Evolutionary conservation across 441 rosid species (phyloP).

Genomic region (Euphorbia corollata): DNA sequence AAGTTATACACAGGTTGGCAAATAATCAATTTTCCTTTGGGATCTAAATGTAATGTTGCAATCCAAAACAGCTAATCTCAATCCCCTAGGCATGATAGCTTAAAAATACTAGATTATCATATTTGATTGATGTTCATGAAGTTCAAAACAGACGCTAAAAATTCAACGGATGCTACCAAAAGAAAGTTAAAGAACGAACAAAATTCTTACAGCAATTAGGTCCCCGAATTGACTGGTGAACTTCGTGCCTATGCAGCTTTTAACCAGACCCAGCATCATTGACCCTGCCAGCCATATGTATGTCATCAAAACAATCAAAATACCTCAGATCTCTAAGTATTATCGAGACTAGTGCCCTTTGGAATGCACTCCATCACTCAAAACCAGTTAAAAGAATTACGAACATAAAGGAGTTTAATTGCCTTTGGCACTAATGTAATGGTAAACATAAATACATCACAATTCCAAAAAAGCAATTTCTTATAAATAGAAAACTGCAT

Average conservation of each 20-base stretch:
- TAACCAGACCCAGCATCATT: constrained; percentile 61
- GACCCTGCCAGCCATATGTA: constrained; percentile 44
- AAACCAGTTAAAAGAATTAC: background rate
- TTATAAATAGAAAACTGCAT: background rate
- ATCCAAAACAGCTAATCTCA: background rate
- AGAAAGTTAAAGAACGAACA: background rate
- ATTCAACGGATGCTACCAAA: background rate
- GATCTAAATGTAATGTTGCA: background rate
- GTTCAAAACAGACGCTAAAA: background rate
- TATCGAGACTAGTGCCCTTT: background rate
- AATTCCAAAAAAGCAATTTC: background rate
- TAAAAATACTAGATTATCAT: background rate
- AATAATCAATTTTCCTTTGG: background rate
- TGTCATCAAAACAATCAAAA: background rate
- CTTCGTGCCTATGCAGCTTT: constrained; percentile 92
- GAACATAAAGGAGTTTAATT: background rate
- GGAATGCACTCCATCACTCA: background rate
- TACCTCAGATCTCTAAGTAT: background rate
- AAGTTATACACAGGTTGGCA: background rate
- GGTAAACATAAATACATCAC: background rate
- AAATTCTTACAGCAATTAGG: constrained; percentile 71
- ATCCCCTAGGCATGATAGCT: background rate
- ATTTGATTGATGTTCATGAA: background rate
- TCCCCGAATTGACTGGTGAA: constrained; percentile 96
- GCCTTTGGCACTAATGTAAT: background rate